A percentile compares a stretch with the other conserved stretches of the same genome.
These are phyloP conservation scores for Skeletonema menzelii DNA, from an alignment of 108 stramenopile species.

Conservation along the genomic window DNA sequence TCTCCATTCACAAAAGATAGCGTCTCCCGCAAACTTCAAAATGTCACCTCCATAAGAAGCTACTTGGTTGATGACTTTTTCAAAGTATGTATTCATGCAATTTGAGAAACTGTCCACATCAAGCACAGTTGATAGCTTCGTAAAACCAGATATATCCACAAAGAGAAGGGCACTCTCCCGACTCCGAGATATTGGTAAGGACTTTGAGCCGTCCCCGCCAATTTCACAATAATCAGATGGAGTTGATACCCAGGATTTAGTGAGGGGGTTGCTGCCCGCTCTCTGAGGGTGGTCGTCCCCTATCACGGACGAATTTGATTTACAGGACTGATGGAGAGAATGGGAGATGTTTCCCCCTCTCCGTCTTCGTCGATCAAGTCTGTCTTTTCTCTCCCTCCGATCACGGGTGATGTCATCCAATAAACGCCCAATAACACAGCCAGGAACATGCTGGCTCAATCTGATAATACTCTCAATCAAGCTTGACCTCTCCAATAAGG, in stretches of 20 bases:
- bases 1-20: slow-evolving; percentile 56
- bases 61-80: slow-evolving; percentile 72
- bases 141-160: slow-evolving; percentile 89
- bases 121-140: slow-evolving; percentile 68
- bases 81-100: slow-evolving; percentile 80
- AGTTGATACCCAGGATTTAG: neutral
- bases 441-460: slow-evolving; percentile 57
- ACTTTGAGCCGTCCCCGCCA: neutral
- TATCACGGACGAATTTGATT: neutral
- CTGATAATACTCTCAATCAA: slow-evolving; percentile 47
- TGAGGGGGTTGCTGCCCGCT: no score
- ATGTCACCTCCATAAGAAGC: slow-evolving; percentile 65
- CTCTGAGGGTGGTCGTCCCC: no score
- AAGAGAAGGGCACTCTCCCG: slow-evolving; percentile 73
- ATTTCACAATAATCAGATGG: neutral
- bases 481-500: slow-evolving; percentile 37
- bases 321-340: neutral
- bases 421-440: slow-evolving; percentile 43
- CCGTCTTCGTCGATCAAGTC: neutral
- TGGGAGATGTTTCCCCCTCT: neutral
- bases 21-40: slow-evolving; percentile 72
- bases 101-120: slow-evolving; percentile 73
- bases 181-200: slow-evolving; percentile 40
- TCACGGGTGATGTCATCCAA: slow-evolving; percentile 31
- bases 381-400: neutral